These are phyloP conservation scores for Pseudoturritis turrita DNA, from an alignment of 345 rosid species.

Conservation along the genomic window DNA sequence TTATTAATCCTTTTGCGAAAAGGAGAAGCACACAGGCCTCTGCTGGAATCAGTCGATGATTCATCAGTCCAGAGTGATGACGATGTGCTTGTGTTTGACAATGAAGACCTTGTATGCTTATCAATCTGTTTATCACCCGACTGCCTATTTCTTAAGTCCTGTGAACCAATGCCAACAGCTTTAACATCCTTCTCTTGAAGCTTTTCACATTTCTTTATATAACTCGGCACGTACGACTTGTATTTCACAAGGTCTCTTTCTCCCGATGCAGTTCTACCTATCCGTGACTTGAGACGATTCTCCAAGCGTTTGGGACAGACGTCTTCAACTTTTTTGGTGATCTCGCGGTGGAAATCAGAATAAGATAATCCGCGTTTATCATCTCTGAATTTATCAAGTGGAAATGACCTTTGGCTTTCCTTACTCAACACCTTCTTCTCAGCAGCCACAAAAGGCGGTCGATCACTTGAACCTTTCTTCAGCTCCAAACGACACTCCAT, in stretches of 20 bases:
- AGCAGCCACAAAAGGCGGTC: slow-evolving; percentile 29
- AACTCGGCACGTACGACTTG: slow-evolving; percentile 79
- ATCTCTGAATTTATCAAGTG: slow-evolving; percentile 37
- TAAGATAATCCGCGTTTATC: slow-evolving; percentile 41
- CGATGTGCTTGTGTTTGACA: slow-evolving; percentile 30
- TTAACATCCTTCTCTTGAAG: slow-evolving; percentile 48
- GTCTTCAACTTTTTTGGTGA: slow-evolving; percentile 38
- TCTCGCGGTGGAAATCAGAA: slow-evolving; percentile 48
- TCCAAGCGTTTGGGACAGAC: slow-evolving; percentile 31
- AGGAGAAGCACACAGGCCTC: slow-evolving; percentile 50
- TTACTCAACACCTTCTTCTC: slow-evolving; percentile 27
- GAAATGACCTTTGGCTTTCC: slow-evolving; percentile 28
- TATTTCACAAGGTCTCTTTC: slow-evolving; percentile 47
- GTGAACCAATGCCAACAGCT: slow-evolving; percentile 62
- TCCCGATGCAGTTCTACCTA: slow-evolving; percentile 26
- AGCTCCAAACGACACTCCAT: slow-evolving; percentile 43
- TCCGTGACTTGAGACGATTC: slow-evolving; percentile 33
- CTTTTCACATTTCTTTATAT: slow-evolving; percentile 50
- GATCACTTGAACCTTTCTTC: slow-evolving; percentile 32
- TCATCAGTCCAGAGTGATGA: slow-evolving; percentile 36
- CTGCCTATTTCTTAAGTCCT: slow-evolving; percentile 47
- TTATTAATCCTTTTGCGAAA: slow-evolving; percentile 34
- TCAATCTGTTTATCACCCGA: slow-evolving; percentile 29
- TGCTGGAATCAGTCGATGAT: slow-evolving; percentile 31
- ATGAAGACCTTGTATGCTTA: slow-evolving; percentile 25